Evolutionary conservation across 805 yeast genomes (phyloP).

Genomic region (Komagataella pastoris): DNA sequence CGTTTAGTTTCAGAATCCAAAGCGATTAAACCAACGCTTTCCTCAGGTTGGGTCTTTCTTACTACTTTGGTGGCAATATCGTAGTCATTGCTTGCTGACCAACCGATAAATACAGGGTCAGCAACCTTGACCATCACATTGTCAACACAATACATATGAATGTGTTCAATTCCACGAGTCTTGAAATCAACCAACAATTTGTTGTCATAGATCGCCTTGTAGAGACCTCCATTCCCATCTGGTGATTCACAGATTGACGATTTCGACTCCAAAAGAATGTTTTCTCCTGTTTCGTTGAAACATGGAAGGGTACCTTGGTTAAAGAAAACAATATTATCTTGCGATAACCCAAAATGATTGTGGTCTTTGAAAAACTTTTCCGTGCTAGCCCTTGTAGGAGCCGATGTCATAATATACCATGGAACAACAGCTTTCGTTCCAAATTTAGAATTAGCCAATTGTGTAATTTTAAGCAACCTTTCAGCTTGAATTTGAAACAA

Average conservation of each 20-base stretch:
- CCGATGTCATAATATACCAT: constrained; percentile 94
- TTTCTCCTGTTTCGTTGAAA: constrained; percentile 52
- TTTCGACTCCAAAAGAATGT: constrained; percentile 49
- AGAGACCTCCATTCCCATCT: constrained; percentile 96
- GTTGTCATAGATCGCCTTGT: constrained; percentile 62
- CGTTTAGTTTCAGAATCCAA: constrained; percentile 35
- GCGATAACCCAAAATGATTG: constrained; percentile 56
- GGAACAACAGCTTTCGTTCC: constrained; percentile 26
- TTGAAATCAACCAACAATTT: constrained; percentile 57
- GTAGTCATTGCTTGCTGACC: constrained; percentile 52
- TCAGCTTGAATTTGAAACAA: constrained; percentile 92
- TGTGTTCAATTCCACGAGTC: constrained; percentile 62
- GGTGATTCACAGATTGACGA: constrained; percentile 69
- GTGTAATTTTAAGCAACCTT: constrained; percentile 52
- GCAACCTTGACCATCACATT: constrained; percentile 86
- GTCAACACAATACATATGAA: constrained; percentile 96
- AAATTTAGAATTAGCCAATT: constrained; percentile 27
- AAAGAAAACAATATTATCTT: constrained; percentile 58
- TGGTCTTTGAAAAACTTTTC: constrained; percentile 52
- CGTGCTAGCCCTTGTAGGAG: constrained; percentile 69
- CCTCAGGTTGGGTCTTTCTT: constrained; percentile 77
- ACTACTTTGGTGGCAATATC: constrained; percentile 90
- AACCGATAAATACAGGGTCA: constrained; percentile 85
- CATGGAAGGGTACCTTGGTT: constrained; percentile 96
- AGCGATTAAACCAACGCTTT: constrained; percentile 88